A percentile compares a stretch with the other conserved stretches of the same genome.
These are phyloP conservation scores for Saksenaea oblongispora DNA, from an alignment of 371 early-diverging fungal species.

Conservation along the genomic window DNA sequence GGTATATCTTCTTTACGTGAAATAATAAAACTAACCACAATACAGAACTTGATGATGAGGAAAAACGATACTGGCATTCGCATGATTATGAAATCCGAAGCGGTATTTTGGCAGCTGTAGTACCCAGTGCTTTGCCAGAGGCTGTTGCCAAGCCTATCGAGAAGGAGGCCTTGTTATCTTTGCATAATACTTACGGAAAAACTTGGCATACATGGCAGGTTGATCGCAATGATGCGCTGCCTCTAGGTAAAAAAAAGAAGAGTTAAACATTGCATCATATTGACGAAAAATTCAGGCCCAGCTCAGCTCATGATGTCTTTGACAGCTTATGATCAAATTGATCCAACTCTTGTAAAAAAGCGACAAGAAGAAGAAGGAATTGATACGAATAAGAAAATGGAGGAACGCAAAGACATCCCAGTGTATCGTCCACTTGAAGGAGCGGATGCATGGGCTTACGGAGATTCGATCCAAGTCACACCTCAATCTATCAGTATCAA, in stretches of 20 bases:
- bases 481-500: constrained; percentile 1
- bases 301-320: constrained; percentile 29
- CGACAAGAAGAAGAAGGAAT: constrained; percentile 19
- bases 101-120: constrained; percentile 32
- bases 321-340: constrained; percentile 17
- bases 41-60: constrained; percentile 35
- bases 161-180: constrained; percentile 11
- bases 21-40: not conserved
- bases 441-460: constrained; percentile 19
- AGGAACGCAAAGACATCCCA: constrained; percentile 18
- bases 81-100: constrained; percentile 47
- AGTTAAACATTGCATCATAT: not conserved
- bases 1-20: not conserved
- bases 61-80: constrained; percentile 54
- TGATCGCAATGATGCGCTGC: constrained; percentile 14
- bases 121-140: constrained; percentile 31
- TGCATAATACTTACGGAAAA: constrained; percentile 26
- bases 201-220: constrained; percentile 33
- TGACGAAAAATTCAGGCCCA: constrained; percentile 12
- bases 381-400: constrained; percentile 6
- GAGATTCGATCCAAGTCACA: constrained; percentile 5
- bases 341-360: constrained; percentile 8
- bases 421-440: constrained; percentile 12
- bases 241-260: constrained; percentile 12
- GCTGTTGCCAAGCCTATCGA: constrained; percentile 26